These are phyloP conservation scores for Aspergillus brasiliensis DNA, from an alignment of 2,329 filamentous ascomycete species.

Conservation along the genomic window DNA sequence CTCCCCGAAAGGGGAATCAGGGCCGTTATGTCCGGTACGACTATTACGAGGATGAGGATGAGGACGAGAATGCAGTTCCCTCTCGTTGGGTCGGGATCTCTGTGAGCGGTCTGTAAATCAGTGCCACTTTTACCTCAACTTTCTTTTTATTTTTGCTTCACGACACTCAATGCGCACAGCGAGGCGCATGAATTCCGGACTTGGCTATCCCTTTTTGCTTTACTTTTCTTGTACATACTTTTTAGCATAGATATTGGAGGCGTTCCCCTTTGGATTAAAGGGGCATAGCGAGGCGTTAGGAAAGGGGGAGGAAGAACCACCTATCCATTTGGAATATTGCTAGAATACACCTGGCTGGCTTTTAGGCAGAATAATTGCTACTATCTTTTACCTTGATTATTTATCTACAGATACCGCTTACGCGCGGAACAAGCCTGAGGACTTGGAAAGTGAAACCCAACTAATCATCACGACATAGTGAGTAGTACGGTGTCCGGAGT, in stretches of 20 bases:
- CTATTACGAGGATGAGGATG: slow-evolving; percentile 19
- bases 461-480: too few relatives aligned
- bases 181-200: slow-evolving; percentile 10
- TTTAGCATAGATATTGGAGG: not conserved
- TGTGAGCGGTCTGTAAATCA: slow-evolving; percentile 13
- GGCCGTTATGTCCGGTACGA: slow-evolving; percentile 16
- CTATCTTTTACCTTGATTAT: too few relatives aligned
- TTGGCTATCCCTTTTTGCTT: slow-evolving; percentile 1
- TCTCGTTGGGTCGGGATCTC: slow-evolving; percentile 34
- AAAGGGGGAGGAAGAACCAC: not conserved
- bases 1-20: slow-evolving; percentile 50
- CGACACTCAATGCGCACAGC: slow-evolving; percentile 5
- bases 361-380: not conserved
- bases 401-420: too few relatives aligned
- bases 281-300: slow-evolving; percentile 13
- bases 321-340: not conserved
- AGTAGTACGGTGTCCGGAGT: too few relatives aligned
- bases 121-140: not conserved
- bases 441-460: not conserved
- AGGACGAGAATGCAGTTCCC: slow-evolving; percentile 28
- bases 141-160: slow-evolving; percentile 4
- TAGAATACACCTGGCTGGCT: not conserved
- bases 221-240: slow-evolving; percentile 1
- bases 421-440: too few relatives aligned
- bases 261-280: slow-evolving; percentile 1